phyloP scores from a whole-genome alignment of 768 basidiomycete species.

The Tulasnella calospora region DNA sequence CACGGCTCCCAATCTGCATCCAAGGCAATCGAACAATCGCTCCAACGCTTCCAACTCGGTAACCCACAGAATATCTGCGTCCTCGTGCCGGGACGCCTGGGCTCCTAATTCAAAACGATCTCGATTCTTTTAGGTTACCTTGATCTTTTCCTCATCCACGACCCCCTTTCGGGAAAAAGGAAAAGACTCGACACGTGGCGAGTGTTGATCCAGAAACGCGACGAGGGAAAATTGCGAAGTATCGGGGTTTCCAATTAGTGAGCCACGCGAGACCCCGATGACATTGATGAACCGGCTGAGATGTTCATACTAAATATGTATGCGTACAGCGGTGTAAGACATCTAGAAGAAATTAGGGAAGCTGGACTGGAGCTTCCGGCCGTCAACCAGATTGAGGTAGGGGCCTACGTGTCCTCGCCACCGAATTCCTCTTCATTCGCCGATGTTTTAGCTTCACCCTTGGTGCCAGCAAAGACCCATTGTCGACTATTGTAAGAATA shows the following conservation, averaged over 20 bases:
- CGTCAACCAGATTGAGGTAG: slow-evolving; percentile 79
- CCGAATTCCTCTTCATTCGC: neutral
- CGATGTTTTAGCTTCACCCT: slow-evolving; percentile 61
- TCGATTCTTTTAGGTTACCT: slow-evolving; percentile 46
- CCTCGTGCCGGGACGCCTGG: neutral
- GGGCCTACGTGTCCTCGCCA: slow-evolving; percentile 16
- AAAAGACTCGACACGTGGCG: slow-evolving; percentile 66
- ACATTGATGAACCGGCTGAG: neutral
- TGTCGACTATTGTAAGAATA: slow-evolving; percentile 61
- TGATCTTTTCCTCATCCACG: slow-evolving; percentile 76
- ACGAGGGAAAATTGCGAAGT: slow-evolving; percentile 58
- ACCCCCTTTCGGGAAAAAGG: slow-evolving; percentile 60
- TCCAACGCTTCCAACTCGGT: slow-evolving; percentile 58
- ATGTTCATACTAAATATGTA: neutral
- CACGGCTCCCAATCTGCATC: slow-evolving; percentile 62
- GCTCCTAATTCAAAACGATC: neutral
- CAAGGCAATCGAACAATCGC: slow-evolving; percentile 55
- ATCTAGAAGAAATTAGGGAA: slow-evolving; percentile 65
- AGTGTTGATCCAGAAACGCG: slow-evolving; percentile 58
- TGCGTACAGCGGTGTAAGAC: slow-evolving; percentile 52
- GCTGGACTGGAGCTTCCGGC: slow-evolving; percentile 61
- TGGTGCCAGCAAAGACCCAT: slow-evolving; percentile 76
- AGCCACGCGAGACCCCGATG: slow-evolving; percentile 31
- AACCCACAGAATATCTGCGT: neutral
- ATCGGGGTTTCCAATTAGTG: slow-evolving; percentile 84